Base-by-base conservation (phyloP, 192 early-diverging fungal species). In the Rhizophagus clarus region DNA sequence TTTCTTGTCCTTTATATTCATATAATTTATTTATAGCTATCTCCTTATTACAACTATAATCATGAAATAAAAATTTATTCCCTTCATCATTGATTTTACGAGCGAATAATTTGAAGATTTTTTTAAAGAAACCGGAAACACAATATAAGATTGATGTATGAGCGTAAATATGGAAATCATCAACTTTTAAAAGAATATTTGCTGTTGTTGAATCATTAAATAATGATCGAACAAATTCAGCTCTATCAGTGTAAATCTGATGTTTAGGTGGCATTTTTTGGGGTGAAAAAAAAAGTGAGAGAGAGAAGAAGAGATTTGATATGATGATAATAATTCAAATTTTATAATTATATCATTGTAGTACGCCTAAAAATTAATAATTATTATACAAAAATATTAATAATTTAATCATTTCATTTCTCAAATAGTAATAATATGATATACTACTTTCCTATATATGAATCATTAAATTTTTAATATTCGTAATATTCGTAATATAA, bases 151-250 rank as follows among this genome's bases (percentile, higher is more conserved):
- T 24, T 14, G 17, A 42, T 2, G n/a, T 37, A n/a, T 70, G 68
- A 42, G 68, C 15, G 37, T 70, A 37, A n/a, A 70, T 42, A 70
- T 70, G 68, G 45, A 70, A n/a, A 70, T 70, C 20, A 70, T 70
- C 68, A 12, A 70, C 34, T 40, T n/a, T 22, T 11, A 70, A n/a
- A 70, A 70, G 29, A 12, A 70, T 70, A 40, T 70, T 34, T 42
- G 68, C 29, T n/a, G 68, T 70, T 37, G 12, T 70, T 20, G 22
- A 15, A 40, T 70, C 68, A 40, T 70, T 70, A n/a, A 70, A n/a
- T 70, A 70, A 70, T 9, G 68, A 34, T 32, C 32, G 32, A 70
- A 70, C 32, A 42, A 70, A 70, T 40, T 56, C 49, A 20, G 49
- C 17, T 15, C 49, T 12, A 56, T 56, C 49, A 15, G 4, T 20